Evolutionary conservation across 441 rosid species (phyloP).

Genomic region (Mallotus japonicus): DNA sequence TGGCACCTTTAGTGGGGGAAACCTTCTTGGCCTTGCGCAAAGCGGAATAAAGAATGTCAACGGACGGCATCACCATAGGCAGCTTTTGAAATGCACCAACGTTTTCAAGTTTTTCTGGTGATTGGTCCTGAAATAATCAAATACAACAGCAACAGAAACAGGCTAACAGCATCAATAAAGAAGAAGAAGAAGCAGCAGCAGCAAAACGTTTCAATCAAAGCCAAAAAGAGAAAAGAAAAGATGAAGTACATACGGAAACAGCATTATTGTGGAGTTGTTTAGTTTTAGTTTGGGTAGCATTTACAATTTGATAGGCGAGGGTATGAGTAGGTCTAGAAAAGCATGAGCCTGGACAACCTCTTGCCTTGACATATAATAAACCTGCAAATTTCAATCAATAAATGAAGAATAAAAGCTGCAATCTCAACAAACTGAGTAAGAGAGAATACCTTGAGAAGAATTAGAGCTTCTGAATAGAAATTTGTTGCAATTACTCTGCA

Average conservation of each 20-base stretch:
- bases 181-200: not conserved
- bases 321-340: slow-evolving; percentile 57
- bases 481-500: slow-evolving; percentile 30
- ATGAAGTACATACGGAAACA: not conserved
- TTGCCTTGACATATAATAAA: slow-evolving; percentile 4
- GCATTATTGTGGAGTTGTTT: slow-evolving; percentile 19
- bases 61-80: slow-evolving; percentile 93
- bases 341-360: slow-evolving; percentile 31
- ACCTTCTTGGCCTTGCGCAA: slow-evolving; percentile 70
- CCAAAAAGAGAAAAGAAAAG: not conserved
- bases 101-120: slow-evolving; percentile 33
- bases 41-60: slow-evolving; percentile 75
- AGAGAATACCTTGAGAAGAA: slow-evolving; percentile 26
- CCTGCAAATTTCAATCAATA: slow-evolving; percentile 22
- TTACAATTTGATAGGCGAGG: slow-evolving; percentile 40
- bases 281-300: slow-evolving; percentile 20
- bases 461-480: slow-evolving; percentile 20
- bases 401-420: too few species aligned
- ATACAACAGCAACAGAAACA: not conserved
- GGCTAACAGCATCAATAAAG: not conserved
- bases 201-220: not conserved
- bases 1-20: slow-evolving; percentile 76
- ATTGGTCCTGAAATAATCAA: slow-evolving; percentile 37
- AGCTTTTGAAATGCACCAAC: slow-evolving; percentile 93
- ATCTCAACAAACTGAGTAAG: not conserved